These are phyloP conservation scores for Starmerella apicola DNA, from an alignment of 805 yeast genomes.

Conservation along the genomic window DNA sequence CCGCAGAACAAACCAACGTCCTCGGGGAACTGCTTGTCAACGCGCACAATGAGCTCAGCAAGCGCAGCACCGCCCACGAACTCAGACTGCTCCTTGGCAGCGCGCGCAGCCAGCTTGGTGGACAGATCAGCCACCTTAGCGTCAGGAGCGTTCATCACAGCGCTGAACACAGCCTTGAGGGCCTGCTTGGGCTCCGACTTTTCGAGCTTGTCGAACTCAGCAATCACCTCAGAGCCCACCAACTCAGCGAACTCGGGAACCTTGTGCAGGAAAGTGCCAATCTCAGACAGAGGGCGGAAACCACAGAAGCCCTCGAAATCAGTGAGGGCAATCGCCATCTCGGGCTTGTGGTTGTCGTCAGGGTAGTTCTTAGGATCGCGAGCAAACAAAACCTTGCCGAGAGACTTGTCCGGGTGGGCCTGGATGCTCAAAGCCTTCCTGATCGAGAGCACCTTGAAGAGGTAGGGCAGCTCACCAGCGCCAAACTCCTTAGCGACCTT, in stretches of 20 bases:
- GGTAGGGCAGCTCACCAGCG: conserved; percentile 68
- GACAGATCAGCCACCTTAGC: conserved; percentile 45
- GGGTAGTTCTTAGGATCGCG: conserved; percentile 90
- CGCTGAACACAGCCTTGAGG: conserved; percentile 63
- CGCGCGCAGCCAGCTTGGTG: conserved; percentile 50
- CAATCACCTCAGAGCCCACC: conserved; percentile 50
- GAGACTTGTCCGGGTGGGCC: conserved; percentile 90
- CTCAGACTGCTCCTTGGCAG: conserved; percentile 32
- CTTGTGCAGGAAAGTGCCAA: conserved; percentile 51
- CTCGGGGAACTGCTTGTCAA: conserved; percentile 78
- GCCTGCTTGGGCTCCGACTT: conserved; percentile 47
- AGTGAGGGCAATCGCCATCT: conserved; percentile 96
- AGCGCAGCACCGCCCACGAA: conserved; percentile 31
- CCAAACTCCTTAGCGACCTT: conserved; percentile 54
- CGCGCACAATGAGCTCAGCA: conserved; percentile 60
- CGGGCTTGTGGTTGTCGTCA: conserved; percentile 98
- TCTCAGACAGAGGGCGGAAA: conserved; percentile 76
- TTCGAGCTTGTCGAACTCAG: conserved; percentile 34
- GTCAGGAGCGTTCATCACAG: conserved; percentile 74
- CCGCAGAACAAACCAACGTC: conserved; percentile 97
- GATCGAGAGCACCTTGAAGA: conserved; percentile 88
- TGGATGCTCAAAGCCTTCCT: conserved; percentile 88
- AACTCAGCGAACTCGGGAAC: conserved; percentile 67
- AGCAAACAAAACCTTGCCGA: conserved; percentile 64
- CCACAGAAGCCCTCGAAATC: conserved; percentile 97